phyloP scores from a whole-genome alignment of 169 alveolate genomes.

The Plasmodium inui region DNA sequence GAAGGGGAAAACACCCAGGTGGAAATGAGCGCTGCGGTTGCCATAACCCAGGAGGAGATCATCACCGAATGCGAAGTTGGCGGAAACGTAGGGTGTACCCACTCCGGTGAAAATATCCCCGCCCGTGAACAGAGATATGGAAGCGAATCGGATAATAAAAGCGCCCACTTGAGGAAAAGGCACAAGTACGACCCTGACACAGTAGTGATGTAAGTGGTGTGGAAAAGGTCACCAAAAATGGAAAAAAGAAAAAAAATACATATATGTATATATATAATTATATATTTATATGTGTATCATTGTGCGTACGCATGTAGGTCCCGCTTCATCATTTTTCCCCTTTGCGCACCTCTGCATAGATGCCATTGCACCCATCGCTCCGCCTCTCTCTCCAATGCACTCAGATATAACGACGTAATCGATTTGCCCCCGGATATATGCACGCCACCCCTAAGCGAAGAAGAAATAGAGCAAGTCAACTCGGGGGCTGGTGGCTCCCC shows the following conservation, averaged over 20 bases:
- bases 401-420: constrained; percentile 10
- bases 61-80: background rate
- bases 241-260: background rate
- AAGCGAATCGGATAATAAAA: background rate
- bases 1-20: background rate
- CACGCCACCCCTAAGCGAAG: constrained; percentile 13
- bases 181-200: constrained; percentile 43
- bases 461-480: constrained; percentile 60
- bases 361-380: background rate
- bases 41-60: background rate
- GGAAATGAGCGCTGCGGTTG: background rate
- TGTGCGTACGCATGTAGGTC: background rate
- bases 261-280: background rate
- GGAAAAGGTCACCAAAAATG: background rate
- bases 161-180: constrained; percentile 1
- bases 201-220: constrained; percentile 20
- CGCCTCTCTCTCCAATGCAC: background rate
- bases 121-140: background rate
- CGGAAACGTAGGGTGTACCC: background rate
- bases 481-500: constrained; percentile 2
- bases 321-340: background rate
- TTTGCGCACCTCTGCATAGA: background rate
- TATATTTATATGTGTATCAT: background rate
- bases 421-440: constrained; percentile 1
- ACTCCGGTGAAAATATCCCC: background rate